A percentile compares a stretch with the other conserved stretches of the same genome.
These are phyloP conservation scores for Cicer cuneatum DNA, from an alignment of 306 rosid species.

Conservation along the genomic window DNA sequence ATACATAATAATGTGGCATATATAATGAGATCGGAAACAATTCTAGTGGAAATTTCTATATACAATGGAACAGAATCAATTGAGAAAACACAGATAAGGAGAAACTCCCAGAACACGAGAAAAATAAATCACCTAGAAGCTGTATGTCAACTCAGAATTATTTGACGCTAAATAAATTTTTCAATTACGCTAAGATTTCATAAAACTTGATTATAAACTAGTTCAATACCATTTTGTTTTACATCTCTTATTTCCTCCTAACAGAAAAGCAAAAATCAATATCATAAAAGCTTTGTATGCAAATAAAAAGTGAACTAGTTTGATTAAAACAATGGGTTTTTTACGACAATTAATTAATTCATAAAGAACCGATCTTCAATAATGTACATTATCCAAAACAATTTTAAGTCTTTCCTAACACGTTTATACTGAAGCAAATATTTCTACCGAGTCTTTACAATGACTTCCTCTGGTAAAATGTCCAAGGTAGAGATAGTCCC, in stretches of 20 bases:
- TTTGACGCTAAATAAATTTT: neutral
- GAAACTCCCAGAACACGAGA: neutral
- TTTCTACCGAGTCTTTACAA: neutral
- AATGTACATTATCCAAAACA: neutral
- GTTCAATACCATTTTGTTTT: neutral
- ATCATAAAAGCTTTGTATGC: neutral
- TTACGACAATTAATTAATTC: neutral
- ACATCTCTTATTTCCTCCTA: neutral
- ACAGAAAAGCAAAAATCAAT: neutral
- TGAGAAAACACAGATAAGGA: constrained; percentile 2
- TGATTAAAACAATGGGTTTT: neutral
- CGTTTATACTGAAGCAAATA: constrained; percentile 10
- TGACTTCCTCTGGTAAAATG: constrained; percentile 7
- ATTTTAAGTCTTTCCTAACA: neutral
- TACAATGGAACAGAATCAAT: neutral
- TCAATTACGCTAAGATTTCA: neutral
- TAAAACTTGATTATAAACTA: neutral
- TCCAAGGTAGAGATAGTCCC: constrained; percentile 24
- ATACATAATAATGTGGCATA: neutral
- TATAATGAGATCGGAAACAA: constrained; percentile 39
- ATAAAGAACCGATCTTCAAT: neutral
- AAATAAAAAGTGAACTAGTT: neutral
- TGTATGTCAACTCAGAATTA: constrained; percentile 10
- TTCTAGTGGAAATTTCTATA: neutral
- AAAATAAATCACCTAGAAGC: constrained; percentile 4